Base-by-base conservation (phyloP, 75 land plant species). In the Sequoiadendron giganteum region DNA sequence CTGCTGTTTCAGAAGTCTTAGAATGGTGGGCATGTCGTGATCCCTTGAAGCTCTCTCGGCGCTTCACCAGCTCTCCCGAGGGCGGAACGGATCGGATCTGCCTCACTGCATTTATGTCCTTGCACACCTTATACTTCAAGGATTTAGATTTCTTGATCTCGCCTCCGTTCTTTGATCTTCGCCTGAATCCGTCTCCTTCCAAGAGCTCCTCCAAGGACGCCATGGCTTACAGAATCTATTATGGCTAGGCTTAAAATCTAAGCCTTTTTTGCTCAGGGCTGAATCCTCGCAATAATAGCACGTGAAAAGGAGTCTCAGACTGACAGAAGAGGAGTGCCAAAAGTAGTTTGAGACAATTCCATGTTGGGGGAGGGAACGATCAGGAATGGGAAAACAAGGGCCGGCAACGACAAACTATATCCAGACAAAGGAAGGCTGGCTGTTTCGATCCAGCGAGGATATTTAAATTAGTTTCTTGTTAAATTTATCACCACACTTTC, bases 131-230 rank as follows among this genome's bases (percentile, higher is more conserved):
- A 15, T 32, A 34, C 11, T 75, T 75, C 36, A 75, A 11, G 30
- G 76, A 72, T 6, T 72, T 72, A 0, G 28, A 21, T n/a, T 19
- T 30, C 47, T n/a, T 82, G 28, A 45, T 7, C 28, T 25, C 9
- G 10, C 0, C 0, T 0, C 10, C 19, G 15, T n/a, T n/a, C 34
- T 28, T 45, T 3, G 47, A 87, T 82, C 88, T 83, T 9, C 78
- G 83, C 58, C 48, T 89, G 77, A 92, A 92, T 28, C 93, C 91
- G 13, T 93, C 94, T 73, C 85, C 91, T 3, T 88, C 89, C 18
- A 93, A 90, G 43, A 93, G 88, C 0, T 92, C 89, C 84, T 90
- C 90, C 84, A 93, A 77, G 0, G 93, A 90, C 30, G 90, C 85
- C 75, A 85, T 52, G 86, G 42, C 25, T 85, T 3, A 85, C 25